Percentiles rank a stretch among this genome's conserved stretches.
phyloP scores from a whole-genome alignment of 1,139 yeast genomes.

The Entelexis paramagnoliae region DNA sequence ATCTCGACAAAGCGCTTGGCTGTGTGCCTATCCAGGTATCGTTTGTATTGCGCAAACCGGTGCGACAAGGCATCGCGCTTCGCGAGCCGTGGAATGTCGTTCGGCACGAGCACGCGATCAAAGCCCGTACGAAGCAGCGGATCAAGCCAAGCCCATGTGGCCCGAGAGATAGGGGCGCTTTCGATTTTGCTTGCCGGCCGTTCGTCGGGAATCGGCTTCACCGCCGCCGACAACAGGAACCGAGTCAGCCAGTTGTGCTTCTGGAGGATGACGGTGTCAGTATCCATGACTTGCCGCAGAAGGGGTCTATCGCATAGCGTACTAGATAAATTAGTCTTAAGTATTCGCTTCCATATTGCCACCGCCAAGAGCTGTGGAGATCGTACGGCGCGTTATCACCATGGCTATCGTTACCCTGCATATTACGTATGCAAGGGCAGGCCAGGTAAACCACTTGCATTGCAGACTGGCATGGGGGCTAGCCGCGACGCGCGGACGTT shows the following conservation, averaged over 20 bases:
- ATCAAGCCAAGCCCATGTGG: slow-evolving; percentile 21
- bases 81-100: slow-evolving; percentile 19
- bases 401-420: not conserved
- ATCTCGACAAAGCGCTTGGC: slow-evolving; percentile 13
- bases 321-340: not conserved
- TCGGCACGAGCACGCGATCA: slow-evolving; percentile 20
- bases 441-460: not conserved
- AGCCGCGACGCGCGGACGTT: too few relatives aligned
- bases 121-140: slow-evolving; percentile 21
- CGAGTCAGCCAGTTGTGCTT: slow-evolving; percentile 10
- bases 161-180: slow-evolving; percentile 7
- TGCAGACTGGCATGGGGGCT: not conserved
- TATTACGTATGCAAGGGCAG: not conserved
- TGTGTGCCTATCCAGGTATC: slow-evolving; percentile 9
- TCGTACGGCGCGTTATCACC: not conserved
- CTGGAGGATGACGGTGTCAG: slow-evolving; percentile 5
- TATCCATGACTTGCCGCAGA: not conserved
- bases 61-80: slow-evolving; percentile 11
- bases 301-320: not conserved
- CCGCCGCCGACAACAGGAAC: slow-evolving; percentile 9
- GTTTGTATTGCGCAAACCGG: slow-evolving; percentile 13
- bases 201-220: slow-evolving; percentile 18
- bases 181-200: slow-evolving; percentile 12
- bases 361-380: not conserved
- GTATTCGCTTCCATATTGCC: not conserved